Conservation (phyloP, 2,329 filamentous ascomycete genomes). For the Pestalotiopsis fici region DNA sequence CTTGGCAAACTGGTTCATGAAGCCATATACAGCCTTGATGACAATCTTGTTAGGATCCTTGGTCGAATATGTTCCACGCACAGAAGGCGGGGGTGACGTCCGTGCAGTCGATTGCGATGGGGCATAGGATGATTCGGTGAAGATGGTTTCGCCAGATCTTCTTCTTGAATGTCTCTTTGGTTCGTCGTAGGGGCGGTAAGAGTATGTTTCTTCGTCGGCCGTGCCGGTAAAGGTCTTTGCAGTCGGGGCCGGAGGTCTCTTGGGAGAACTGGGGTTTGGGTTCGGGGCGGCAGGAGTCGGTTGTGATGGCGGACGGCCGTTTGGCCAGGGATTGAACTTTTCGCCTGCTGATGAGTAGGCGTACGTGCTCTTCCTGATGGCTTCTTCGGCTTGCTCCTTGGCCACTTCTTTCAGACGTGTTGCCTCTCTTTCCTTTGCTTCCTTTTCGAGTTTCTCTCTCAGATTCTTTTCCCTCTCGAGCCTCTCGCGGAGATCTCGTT, state of each 20-base stretch:
- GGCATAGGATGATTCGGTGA: constrained; percentile 85
- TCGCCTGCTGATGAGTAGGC: constrained; percentile 68
- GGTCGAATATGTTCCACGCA: constrained; percentile 78
- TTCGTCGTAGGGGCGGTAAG: constrained; percentile 77
- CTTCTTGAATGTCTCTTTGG: constrained; percentile 59
- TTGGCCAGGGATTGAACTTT: constrained; percentile 70
- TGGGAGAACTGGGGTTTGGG: constrained; percentile 23
- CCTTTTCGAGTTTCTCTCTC: constrained; percentile 45
- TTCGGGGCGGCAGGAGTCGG: constrained; percentile 28
- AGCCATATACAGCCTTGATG: constrained; percentile 89
- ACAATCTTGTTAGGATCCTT: constrained; percentile 95
- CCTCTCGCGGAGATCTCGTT: constrained; percentile 28
- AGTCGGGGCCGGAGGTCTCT: constrained; percentile 33
- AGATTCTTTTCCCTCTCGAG: constrained; percentile 43
- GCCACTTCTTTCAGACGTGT: constrained; percentile 28
- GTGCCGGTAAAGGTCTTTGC: constrained; percentile 61
- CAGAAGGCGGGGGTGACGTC: constrained; percentile 80
- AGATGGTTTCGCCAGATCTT: constrained; percentile 69
- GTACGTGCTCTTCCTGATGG: constrained; percentile 53
- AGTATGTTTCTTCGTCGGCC: constrained; percentile 64
- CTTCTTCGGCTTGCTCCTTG: constrained; percentile 18
- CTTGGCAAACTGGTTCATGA: constrained; percentile 84
- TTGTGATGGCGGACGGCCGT: constrained; percentile 51
- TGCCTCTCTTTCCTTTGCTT: constrained; percentile 40
- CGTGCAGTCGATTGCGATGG: constrained; percentile 80